Percentiles rank a stretch among this genome's conserved stretches.
phyloP scores from a whole-genome alignment of 225 moss, liverwort and hornwort genomes.

The Pseudoscleropodium purum region DNA sequence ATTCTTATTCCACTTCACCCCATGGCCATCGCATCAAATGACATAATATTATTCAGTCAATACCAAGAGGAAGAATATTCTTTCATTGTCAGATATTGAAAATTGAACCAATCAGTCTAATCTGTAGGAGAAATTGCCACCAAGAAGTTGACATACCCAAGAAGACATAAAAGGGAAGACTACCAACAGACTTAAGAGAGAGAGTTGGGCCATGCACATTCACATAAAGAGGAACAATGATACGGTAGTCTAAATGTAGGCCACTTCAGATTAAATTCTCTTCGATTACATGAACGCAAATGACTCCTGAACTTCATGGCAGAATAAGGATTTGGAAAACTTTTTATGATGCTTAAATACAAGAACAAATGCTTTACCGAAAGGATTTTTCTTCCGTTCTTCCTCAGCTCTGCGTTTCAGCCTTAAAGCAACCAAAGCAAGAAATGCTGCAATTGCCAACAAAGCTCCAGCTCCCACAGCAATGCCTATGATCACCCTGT shows the following conservation, averaged over 20 bases:
- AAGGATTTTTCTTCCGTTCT: constrained; percentile 39
- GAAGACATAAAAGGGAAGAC: neutral
- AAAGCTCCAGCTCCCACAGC: constrained; percentile 16
- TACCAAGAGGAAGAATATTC: neutral
- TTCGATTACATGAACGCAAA: neutral
- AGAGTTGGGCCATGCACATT: neutral
- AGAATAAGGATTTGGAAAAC: neutral
- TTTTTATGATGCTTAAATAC: neutral
- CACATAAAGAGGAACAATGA: neutral
- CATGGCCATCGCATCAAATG: neutral
- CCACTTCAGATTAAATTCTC: neutral
- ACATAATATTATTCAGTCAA: neutral
- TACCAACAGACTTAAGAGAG: neutral
- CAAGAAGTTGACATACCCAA: no score
- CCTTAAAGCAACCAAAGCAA: constrained; percentile 16
- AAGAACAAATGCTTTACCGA: constrained; percentile 20
- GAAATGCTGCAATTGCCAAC: neutral
- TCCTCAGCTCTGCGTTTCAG: constrained; percentile 51
- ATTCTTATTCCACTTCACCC: neutral
- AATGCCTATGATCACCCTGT: constrained; percentile 29
- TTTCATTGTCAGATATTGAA: neutral
- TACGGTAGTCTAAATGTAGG: neutral
- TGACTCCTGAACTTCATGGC: neutral
- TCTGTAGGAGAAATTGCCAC: neutral
- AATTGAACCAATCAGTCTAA: neutral